Conservation (phyloP, 140 eudicot genomes). For the Ambrosia hybrid region DNA sequence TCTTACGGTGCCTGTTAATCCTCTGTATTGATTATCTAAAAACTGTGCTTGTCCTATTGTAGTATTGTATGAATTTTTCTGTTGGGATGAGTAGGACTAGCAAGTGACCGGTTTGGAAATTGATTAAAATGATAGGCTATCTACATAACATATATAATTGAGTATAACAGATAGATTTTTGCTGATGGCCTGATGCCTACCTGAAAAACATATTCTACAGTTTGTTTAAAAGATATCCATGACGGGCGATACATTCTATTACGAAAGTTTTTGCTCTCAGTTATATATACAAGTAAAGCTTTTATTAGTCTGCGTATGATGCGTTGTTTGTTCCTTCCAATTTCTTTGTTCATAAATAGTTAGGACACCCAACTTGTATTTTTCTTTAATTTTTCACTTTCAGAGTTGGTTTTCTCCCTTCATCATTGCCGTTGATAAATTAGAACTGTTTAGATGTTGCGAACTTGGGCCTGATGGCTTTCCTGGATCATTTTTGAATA, state of each 20-base stretch:
- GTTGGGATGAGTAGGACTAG: too few relatives aligned
- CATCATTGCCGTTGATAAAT: background rate
- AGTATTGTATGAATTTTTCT: too few relatives aligned
- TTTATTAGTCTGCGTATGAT: constrained; percentile 12
- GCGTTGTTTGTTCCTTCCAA: background rate
- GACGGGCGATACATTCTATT: background rate
- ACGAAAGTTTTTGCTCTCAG: background rate
- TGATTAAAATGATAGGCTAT: constrained; percentile 4
- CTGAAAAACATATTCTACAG: background rate
- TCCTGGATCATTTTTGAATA: background rate
- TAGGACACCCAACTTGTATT: background rate
- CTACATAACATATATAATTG: background rate
- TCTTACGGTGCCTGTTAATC: background rate
- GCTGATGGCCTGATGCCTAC: background rate
- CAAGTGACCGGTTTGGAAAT: background rate
- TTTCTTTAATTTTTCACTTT: background rate
- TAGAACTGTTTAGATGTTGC: background rate
- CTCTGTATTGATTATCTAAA: background rate
- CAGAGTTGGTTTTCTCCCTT: constrained; percentile 3
- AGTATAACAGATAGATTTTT: background rate
- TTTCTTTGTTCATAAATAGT: background rate
- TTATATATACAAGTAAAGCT: background rate
- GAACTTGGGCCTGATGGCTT: background rate
- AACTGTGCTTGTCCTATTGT: background rate
- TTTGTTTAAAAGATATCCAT: background rate